Conservation (phyloP, 352 stramenopile species). For the Phytophthora parvispora region DNA sequence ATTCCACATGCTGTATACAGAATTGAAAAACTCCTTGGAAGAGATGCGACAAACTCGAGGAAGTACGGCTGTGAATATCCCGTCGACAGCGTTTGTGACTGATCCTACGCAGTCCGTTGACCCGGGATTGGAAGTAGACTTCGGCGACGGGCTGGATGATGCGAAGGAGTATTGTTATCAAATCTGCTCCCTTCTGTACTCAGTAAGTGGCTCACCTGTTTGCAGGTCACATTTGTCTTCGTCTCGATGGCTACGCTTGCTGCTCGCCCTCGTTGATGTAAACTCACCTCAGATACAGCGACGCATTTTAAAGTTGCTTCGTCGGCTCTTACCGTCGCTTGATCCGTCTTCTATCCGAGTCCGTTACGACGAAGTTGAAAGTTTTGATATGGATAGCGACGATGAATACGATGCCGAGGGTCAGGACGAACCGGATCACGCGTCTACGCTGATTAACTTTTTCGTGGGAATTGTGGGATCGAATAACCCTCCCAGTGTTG, state of each 20-base stretch:
- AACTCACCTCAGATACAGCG: conserved; percentile 82
- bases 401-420: conserved; percentile 76
- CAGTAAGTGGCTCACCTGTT: conserved; percentile 86
- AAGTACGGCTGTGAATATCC: conserved; percentile 15
- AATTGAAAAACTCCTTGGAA: conserved; percentile 89
- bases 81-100: conserved; percentile 34
- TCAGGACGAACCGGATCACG: conserved; percentile 61
- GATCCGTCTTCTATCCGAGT: conserved; percentile 72
- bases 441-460: conserved; percentile 76
- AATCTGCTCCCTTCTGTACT: conserved; percentile 90
- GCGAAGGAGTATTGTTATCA: conserved; percentile 92
- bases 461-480: conserved; percentile 82
- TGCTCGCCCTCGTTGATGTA: conserved; percentile 84
- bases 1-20: conserved; percentile 93
- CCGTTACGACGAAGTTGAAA: conserved; percentile 73
- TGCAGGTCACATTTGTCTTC: conserved; percentile 88
- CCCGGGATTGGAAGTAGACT: conserved; percentile 46
- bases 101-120: conserved; percentile 59
- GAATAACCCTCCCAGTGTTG: conserved; percentile 77
- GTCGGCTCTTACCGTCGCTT: conserved; percentile 80
- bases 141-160: conserved; percentile 49
- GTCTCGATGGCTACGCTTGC: conserved; percentile 81
- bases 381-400: conserved; percentile 88
- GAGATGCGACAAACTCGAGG: conserved; percentile 61
- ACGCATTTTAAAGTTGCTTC: conserved; percentile 86